Evolutionary conservation across 768 basidiomycete genomes (phyloP), one percentile per base, ranked within the genome.

Genomic region (Trametes cingulata): DNA sequence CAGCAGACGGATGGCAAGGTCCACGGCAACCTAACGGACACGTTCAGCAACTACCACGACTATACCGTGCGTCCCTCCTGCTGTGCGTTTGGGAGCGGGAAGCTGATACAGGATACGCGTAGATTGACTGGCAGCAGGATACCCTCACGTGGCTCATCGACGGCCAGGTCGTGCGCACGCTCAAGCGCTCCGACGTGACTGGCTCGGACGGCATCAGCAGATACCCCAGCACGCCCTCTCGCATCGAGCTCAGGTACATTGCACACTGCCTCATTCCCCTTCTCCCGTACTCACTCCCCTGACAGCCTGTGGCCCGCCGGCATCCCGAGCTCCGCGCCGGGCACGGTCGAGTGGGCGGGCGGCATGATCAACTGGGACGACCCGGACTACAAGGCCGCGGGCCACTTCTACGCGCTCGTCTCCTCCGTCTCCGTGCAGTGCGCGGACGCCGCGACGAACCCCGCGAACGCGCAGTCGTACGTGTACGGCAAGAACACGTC

Each of bases 81-180:
- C 22, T n/a, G 15, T 50, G 48, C 19, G 20, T 39, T 6, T 19
- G 27, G 19, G 64, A 20, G 22, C 13, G 36, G n/a, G 17, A 33
- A 7, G 20, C 41, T 63, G 50, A 58, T 6, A n/a, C 20, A 8
- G 6, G 58, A 10, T 22, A 7, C 43, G 39, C 17, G 15, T 67
- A 93, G 90, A 82, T 94, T 64, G 86, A 94, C 72, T 95, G 93
- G 93, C 81, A 86, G 65, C 85, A 84, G 1, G 81, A 88, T 20
- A 71, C 78, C 7, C 72, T 94, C 53, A 80, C 79, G 2, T 94
- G 86, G 76, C 73, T 78, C 29, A 78, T 94, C 51, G 91, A 95
- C 68, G 86, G 87, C 47, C 81, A 84, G 22, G 78, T 77, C 24
- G 88, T 91, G 6, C 87, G 90, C 49, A 89, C 85, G 7, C 67